phyloP scores from a whole-genome alignment of 805 yeast genomes.

The Pichia ethanolica region DNA sequence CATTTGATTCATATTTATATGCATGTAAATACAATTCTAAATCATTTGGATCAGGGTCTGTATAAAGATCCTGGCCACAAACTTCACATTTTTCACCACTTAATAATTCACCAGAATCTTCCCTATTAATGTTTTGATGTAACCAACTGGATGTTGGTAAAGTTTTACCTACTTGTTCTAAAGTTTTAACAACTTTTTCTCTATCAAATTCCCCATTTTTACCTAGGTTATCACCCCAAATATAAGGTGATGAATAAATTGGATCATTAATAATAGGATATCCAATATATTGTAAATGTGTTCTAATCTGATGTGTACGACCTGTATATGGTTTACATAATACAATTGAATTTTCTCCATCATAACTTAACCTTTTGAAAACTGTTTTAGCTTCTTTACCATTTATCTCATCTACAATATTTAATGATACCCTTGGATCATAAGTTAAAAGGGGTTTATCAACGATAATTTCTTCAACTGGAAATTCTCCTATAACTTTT shows the following conservation, averaged over 20 bases:
- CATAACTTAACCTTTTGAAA: conserved; percentile 62
- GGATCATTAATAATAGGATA: conserved; percentile 92
- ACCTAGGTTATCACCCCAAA: conserved; percentile 81
- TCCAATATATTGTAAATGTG: conserved; percentile 86
- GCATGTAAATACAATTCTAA: conserved; percentile 91
- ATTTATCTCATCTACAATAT: conserved; percentile 41
- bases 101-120: conserved; percentile 52
- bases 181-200: conserved; percentile 36
- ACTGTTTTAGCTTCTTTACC: conserved; percentile 56
- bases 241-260: conserved; percentile 63
- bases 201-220: conserved; percentile 42
- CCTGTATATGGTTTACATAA: conserved; percentile 86
- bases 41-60: conserved; percentile 88
- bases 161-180: conserved; percentile 67
- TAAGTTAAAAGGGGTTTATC: conserved; percentile 63
- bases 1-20: conserved; percentile 56
- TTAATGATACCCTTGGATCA: conserved; percentile 68
- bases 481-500: conserved; percentile 81
- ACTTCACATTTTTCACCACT: conserved; percentile 46
- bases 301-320: conserved; percentile 91
- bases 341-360: conserved; percentile 61
- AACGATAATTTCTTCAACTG: conserved; percentile 43
- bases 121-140: conserved; percentile 35
- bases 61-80: conserved; percentile 65
- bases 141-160: conserved; percentile 62